These are phyloP conservation scores for Vigna reflexopilosa DNA, from an alignment of 306 rosid genomes.

Conservation along the genomic window DNA sequence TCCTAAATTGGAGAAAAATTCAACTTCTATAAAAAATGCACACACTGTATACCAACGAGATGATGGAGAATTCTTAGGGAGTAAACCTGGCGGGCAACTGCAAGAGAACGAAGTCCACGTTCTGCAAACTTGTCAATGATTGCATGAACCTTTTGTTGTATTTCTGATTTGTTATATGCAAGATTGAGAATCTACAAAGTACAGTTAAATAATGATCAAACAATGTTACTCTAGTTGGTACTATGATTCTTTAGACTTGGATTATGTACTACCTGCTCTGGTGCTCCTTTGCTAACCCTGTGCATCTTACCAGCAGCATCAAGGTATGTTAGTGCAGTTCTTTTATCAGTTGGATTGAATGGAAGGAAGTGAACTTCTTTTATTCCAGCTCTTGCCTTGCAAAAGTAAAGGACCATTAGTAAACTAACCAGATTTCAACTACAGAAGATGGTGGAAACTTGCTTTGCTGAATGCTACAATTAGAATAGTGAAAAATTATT, in stretches of 20 bases:
- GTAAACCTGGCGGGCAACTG: conserved; percentile 64
- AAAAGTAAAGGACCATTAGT: conserved; percentile 18
- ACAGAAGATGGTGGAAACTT: conserved; percentile 10
- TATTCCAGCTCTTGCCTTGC: conserved; percentile 70
- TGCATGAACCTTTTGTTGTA: conserved; percentile 59
- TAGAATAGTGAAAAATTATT: neutral
- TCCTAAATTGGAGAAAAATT: conserved; percentile 44
- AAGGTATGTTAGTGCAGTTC: conserved; percentile 76
- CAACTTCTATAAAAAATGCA: conserved; percentile 7
- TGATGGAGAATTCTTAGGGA: neutral
- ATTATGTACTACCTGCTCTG: conserved; percentile 65
- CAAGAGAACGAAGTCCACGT: conserved; percentile 79
- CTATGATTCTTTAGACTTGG: conserved; percentile 15
- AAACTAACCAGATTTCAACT: conserved; percentile 11
- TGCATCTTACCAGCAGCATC: conserved; percentile 68
- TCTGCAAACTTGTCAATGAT: conserved; percentile 77
- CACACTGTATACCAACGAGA: neutral
- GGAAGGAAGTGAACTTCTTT: conserved; percentile 82
- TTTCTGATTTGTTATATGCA: conserved; percentile 66
- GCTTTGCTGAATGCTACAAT: conserved; percentile 5
- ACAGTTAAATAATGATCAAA: neutral
- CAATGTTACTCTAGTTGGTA: neutral
- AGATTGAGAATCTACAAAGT: conserved; percentile 66
- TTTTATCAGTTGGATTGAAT: conserved; percentile 79
- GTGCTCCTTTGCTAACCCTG: conserved; percentile 86